phyloP scores from a whole-genome alignment of 441 rosid genomes.

The Euphorbia neoarborescens region DNA sequence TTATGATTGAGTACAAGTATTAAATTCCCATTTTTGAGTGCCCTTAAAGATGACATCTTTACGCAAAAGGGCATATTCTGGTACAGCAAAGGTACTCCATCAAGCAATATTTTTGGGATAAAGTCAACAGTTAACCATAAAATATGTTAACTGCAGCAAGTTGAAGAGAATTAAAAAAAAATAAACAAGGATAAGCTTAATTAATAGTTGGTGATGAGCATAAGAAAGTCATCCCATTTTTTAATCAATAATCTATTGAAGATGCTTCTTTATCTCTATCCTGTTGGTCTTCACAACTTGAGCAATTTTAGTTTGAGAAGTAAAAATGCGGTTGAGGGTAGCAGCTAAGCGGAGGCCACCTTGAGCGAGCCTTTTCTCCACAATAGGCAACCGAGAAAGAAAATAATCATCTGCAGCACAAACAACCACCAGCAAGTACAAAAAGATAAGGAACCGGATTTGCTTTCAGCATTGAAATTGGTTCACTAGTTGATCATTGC shows the following conservation, averaged over 20 bases:
- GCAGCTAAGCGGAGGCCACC: conserved; percentile 71
- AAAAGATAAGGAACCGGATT: not conserved
- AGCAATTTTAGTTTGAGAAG: conserved; percentile 36
- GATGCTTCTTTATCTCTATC: conserved; percentile 14
- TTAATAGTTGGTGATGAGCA: not conserved
- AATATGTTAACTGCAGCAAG: conserved; percentile 12
- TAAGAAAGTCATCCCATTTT: conserved; percentile 14
- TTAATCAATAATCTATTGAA: not conserved
- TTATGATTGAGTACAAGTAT: conserved; percentile 46
- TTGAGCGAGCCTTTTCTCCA: conserved; percentile 80
- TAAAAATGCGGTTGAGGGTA: conserved; percentile 58
- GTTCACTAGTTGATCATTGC: not conserved
- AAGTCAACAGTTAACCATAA: not conserved
- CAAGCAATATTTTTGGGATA: not conserved
- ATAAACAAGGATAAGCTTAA: not conserved
- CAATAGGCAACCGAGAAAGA: conserved; percentile 63
- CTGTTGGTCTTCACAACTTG: conserved; percentile 26
- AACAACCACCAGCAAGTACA: conserved; percentile 10
- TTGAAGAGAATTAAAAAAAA: conserved; percentile 1
- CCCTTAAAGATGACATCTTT: conserved; percentile 24
- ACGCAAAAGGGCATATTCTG: conserved; percentile 33
- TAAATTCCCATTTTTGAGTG: conserved; percentile 24
- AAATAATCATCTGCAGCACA: conserved; percentile 61
- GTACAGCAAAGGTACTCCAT: conserved; percentile 15
- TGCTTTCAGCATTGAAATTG: not conserved